Base-by-base conservation (phyloP, 805 yeast species). In the Yamadazyma ubonensis region DNA sequence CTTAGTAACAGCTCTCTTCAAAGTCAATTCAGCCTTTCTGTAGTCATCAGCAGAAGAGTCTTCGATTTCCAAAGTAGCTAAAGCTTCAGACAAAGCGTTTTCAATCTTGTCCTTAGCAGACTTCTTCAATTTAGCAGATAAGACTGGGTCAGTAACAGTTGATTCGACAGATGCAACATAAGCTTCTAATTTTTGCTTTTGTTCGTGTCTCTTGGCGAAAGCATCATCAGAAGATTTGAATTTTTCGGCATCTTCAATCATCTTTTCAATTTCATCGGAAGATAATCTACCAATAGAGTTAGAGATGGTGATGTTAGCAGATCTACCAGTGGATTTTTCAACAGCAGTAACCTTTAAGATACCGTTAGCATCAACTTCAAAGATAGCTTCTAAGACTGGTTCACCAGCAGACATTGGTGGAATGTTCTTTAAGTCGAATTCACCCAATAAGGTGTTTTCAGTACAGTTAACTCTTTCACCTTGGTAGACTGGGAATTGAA, bases 1-100 rank as follows among this genome's bases (percentile, higher is more conserved):
- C 81, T 89, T 91, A 81, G 96, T 91, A 71, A 91, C 97, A 67
- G 91, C 96, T 76, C 99, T 87, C 89, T 93, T 93, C 73, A 93
- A 86, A 73, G 89, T 83, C 71, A 93, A 88, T 82, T 93, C 98
- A 67, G 99, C 98, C 85, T 88, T 93, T 85, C 98, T 87, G 79
- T 77, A 82, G 75, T 90, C 97, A 67, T 93, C 99, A 70, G 96
- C 91, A 61, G 95, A 65, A 49, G 96, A 80, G 58, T 93, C 98
- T 79, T 91, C 96, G 54, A 93, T 77, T 78, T 90, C 96, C 67
- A 91, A 85, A 71, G 97, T 90, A 64, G 96, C 95, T 77, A 91
- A 75, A 71, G 98, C 98, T 63, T 91, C 98, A 59, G 98, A 86
- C 65, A 91, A 81, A 75, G 97, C 96, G 69, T 89, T 73, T 82